Evolutionary conservation across 306 rosid species (phyloP), one percentile per base, ranked within the genome.

Genomic region (Cucurbita moschata): DNA sequence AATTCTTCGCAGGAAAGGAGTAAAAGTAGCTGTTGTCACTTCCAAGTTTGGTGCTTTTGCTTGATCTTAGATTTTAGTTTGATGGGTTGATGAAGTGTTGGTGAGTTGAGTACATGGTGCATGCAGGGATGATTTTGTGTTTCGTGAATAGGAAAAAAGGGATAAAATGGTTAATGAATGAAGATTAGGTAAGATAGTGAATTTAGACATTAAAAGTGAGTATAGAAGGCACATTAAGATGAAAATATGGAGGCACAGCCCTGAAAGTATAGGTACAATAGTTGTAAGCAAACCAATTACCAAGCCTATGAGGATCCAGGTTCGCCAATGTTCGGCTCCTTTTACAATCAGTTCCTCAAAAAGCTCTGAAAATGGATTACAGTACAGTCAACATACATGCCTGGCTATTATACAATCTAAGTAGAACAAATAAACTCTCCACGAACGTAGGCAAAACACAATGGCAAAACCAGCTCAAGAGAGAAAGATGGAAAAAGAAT

Each of bases 401-500:
- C 59, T 50, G 43, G 60, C 46, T 21, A 70, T 26, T 26, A 50
- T 51, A 70, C 74, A 70, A 68, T 68, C 56, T 51, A 44, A 70
- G 15, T 35, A 70, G 21, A 51, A 70, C 23, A 13, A 67, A 18
- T 2, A 15, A 50, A 70, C 74, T 30, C 46, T 30, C 42, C 47
- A 70, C 10, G 43, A 50, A 70, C 10, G 26, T 47, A 38, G n/a
- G 30, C 8, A 50, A 26, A 70, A 30, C 74, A 30, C 74, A 70
- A 70, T 15, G 74, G 74, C 44, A 70, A 14, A 30, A 50, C 59
- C 38, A 70, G 59, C 55, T 47, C 46, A 30, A 56, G 35, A 30
- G 23, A 70, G 55, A 50, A 37, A 70, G 74, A 30, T 70, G 74
- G 74, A 50, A 37, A 70, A 70, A 69, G 44, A 69, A 47, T 67